Conservation (phyloP, 164 flowering plant species). For the Piper betle region DNA sequence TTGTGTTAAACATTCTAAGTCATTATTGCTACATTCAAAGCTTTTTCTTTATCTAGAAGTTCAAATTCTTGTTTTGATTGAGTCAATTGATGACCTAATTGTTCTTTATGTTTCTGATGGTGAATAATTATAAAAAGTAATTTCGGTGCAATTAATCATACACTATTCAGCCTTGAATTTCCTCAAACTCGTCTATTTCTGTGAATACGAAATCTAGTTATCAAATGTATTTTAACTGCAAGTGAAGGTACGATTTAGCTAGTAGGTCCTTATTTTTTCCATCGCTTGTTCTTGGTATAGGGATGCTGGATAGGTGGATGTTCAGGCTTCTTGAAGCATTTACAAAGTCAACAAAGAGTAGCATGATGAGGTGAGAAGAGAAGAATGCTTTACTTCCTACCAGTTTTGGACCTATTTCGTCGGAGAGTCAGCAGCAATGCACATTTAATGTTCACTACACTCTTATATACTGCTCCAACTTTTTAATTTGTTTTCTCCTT, state of each 20-base stretch:
- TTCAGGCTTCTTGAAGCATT: conserved; percentile 61
- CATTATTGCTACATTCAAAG: not conserved
- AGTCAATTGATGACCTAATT: not conserved
- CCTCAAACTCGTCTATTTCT: no score
- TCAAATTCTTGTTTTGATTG: not conserved
- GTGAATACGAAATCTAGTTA: no score
- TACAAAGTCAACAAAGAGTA: conserved; percentile 42
- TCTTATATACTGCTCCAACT: not conserved
- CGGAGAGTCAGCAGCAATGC: not conserved
- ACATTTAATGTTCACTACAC: not conserved
- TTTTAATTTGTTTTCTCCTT: not conserved
- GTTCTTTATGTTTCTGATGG: no score
- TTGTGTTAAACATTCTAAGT: not conserved
- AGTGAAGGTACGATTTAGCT: no score
- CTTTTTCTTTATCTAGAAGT: no score
- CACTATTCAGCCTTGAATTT: no score
- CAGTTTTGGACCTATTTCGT: not conserved
- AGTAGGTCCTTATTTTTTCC: no score
- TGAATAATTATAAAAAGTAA: no score
- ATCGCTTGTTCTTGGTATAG: conserved; percentile 23
- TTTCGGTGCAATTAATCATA: no score
- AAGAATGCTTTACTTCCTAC: not conserved
- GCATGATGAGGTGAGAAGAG: conserved; percentile 10
- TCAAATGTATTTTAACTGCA: no score
- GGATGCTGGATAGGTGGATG: conserved; percentile 99